phyloP scores from a whole-genome alignment of 306 rosid genomes.

The Spatholobus suberectus region DNA sequence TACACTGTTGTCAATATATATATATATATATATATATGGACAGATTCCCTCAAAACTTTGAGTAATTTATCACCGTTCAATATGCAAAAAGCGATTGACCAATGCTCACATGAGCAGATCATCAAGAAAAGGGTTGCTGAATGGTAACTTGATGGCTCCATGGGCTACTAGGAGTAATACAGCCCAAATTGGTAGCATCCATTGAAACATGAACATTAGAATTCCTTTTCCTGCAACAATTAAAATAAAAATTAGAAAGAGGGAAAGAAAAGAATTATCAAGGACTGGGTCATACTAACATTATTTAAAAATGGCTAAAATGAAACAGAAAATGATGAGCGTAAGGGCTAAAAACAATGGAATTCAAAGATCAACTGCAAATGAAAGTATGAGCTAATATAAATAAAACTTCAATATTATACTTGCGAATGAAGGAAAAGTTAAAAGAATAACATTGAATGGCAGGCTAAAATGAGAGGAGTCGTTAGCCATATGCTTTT shows the following conservation, averaged over 20 bases:
- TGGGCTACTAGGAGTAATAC: slow-evolving; percentile 66
- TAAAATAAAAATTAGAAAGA: slow-evolving; percentile 5
- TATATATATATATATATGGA: neutral
- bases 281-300: neutral
- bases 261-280: neutral
- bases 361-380: slow-evolving; percentile 1
- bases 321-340: neutral
- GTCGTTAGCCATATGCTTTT: neutral
- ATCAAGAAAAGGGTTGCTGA: slow-evolving; percentile 64
- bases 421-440: neutral
- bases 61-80: neutral
- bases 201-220: slow-evolving; percentile 52
- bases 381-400: neutral
- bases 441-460: neutral
- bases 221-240: slow-evolving; percentile 68
- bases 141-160: slow-evolving; percentile 80
- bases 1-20: too few species aligned
- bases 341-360: neutral
- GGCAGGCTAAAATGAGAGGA: neutral
- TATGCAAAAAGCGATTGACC: slow-evolving; percentile 3
- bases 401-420: neutral
- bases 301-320: neutral
- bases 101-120: slow-evolving; percentile 65
- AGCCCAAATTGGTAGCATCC: slow-evolving; percentile 85
- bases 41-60: neutral